phyloP scores from a whole-genome alignment of 306 rosid species.

The Mimosa bimucronata region DNA sequence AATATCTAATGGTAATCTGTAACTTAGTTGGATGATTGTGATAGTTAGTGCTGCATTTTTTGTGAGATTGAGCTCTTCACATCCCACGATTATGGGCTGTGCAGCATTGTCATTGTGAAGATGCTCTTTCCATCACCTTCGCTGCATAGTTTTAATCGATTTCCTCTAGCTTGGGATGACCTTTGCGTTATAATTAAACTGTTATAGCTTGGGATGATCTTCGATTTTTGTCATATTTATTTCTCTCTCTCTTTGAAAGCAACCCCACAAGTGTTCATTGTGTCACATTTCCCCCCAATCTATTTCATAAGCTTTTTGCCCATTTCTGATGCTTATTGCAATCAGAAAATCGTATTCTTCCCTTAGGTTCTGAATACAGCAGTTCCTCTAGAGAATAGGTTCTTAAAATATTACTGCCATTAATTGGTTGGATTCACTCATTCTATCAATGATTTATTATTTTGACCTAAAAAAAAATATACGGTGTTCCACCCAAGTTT shows the following conservation, averaged over 20 bases:
- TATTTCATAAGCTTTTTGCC: not conserved
- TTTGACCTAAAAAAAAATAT: not conserved
- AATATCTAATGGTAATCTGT: conserved; percentile 12
- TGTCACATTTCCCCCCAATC: not conserved
- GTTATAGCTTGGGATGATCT: conserved; percentile 19
- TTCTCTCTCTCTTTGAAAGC: not conserved
- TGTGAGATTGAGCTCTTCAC: conserved; percentile 26
- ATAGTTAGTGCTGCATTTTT: not conserved
- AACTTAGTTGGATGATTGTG: conserved; percentile 21
- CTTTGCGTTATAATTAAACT: conserved; percentile 4
- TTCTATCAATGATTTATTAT: not conserved
- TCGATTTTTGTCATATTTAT: not conserved
- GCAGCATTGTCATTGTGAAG: conserved; percentile 24
- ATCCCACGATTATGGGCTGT: conserved; percentile 19
- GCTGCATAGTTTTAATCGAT: not conserved
- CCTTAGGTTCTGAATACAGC: not conserved
- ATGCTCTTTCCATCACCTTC: conserved; percentile 23
- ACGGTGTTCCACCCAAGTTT: not conserved
- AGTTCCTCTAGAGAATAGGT: not conserved
- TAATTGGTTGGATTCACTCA: not conserved
- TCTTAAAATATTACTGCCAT: not conserved
- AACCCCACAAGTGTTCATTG: not conserved
- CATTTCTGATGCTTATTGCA: not conserved
- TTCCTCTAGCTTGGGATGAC: not conserved
- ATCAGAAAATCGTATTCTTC: not conserved